Evolutionary conservation across 805 yeast species (phyloP).

Genomic region (Hanseniaspora singularis): DNA sequence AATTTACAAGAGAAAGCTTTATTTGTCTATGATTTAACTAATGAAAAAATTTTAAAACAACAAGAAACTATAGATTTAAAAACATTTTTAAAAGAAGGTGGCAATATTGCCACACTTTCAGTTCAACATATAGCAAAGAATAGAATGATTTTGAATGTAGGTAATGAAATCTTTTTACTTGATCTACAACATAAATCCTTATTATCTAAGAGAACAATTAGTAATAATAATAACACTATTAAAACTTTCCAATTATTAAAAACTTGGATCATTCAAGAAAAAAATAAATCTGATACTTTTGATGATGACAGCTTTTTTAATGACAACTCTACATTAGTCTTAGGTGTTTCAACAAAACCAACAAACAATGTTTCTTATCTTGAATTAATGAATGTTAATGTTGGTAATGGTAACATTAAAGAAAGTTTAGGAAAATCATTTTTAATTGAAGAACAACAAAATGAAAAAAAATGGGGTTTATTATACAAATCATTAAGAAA

Average conservation of each 20-base stretch:
- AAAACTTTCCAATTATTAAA: conserved; percentile 24
- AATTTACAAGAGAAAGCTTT: conserved; percentile 17
- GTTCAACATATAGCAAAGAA: conserved; percentile 25
- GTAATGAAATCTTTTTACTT: conserved; percentile 24
- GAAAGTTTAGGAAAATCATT: conserved; percentile 59
- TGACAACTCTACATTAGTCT: conserved; percentile 23
- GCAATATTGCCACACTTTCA: conserved; percentile 18
- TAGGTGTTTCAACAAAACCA: conserved; percentile 26
- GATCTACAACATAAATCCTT: conserved; percentile 25
- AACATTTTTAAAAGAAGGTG: conserved; percentile 17
- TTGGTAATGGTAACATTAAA: conserved; percentile 55
- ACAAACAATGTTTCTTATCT: conserved; percentile 24
- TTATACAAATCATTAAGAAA: no score
- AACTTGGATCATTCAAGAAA: conserved; percentile 20
- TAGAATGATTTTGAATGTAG: conserved; percentile 24
- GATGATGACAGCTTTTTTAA: not conserved
- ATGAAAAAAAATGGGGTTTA: conserved; percentile 16
- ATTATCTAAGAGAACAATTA: conserved; percentile 22
- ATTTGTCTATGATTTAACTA: conserved; percentile 17
- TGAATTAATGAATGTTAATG: conserved; percentile 35
- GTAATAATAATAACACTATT: conserved; percentile 22
- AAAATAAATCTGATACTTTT: not conserved
- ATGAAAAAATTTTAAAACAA: conserved; percentile 1
- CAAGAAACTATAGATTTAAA: conserved; percentile 22
- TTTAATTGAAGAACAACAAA: not conserved